phyloP scores from a whole-genome alignment of 768 basidiomycete genomes.

The Lactarius quietus region DNA sequence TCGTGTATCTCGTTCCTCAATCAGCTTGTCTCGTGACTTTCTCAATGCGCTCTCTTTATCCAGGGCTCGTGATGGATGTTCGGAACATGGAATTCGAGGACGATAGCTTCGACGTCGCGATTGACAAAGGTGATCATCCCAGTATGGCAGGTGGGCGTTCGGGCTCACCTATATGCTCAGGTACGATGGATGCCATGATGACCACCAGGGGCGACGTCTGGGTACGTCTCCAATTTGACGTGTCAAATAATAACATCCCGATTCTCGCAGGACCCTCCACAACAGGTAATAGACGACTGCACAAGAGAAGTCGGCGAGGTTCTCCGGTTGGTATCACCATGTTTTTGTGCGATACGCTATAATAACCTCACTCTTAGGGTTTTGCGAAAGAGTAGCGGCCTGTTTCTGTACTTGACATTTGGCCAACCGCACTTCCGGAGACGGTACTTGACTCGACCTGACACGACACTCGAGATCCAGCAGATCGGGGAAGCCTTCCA shows the following conservation, averaged over 20 bases:
- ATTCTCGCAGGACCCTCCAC: slow-evolving; percentile 62
- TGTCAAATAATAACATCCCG: slow-evolving; percentile 1
- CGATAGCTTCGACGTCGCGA: slow-evolving; percentile 68
- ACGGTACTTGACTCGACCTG: slow-evolving; percentile 55
- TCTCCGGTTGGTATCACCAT: slow-evolving; percentile 47
- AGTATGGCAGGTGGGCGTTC: not conserved
- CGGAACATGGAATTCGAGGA: slow-evolving; percentile 59
- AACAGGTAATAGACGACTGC: slow-evolving; percentile 65
- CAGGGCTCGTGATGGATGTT: slow-evolving; percentile 86
- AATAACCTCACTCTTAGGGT: slow-evolving; percentile 44
- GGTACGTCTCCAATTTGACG: slow-evolving; percentile 38
- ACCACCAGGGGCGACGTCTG: slow-evolving; percentile 78
- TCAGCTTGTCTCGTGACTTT: not conserved
- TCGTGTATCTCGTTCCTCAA: slow-evolving; percentile 47
- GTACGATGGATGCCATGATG: slow-evolving; percentile 92
- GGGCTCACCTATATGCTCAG: slow-evolving; percentile 29
- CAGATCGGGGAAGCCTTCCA: slow-evolving; percentile 79
- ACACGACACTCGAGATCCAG: slow-evolving; percentile 60
- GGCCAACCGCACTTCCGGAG: slow-evolving; percentile 87
- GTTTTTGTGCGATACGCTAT: not conserved
- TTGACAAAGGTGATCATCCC: slow-evolving; percentile 64
- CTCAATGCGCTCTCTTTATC: slow-evolving; percentile 2
- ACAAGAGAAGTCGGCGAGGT: slow-evolving; percentile 75
- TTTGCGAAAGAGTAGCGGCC: slow-evolving; percentile 52
- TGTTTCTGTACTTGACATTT: slow-evolving; percentile 80